Evolutionary conservation across 108 stramenopile genomes (phyloP).

Genomic region (Epipyxis sp.): DNA sequence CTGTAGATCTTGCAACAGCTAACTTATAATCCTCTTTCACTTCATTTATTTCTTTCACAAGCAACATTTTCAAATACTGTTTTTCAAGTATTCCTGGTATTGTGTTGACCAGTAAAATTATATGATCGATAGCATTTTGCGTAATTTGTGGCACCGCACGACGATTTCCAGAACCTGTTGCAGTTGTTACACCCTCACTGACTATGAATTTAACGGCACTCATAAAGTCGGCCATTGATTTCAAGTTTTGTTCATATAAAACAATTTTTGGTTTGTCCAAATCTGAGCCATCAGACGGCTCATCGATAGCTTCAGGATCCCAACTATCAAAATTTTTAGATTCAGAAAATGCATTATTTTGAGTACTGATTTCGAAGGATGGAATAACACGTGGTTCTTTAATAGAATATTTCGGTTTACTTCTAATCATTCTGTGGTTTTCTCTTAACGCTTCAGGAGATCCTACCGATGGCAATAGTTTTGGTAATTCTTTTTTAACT

Average conservation of each 20-base stretch:
- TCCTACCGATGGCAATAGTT: conserved; percentile 1
- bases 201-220: conserved; percentile 8
- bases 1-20: conserved; percentile 12
- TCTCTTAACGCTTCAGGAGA: conserved; percentile 16
- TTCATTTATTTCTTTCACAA: neutral
- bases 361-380: neutral
- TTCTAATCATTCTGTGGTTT: conserved; percentile 13
- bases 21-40: neutral
- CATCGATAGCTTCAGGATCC: conserved; percentile 24
- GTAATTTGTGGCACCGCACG: neutral
- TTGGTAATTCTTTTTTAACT: neutral
- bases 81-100: neutral
- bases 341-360: neutral
- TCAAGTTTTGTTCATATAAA: neutral
- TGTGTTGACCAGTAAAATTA: neutral
- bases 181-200: neutral
- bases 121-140: neutral
- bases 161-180: conserved; percentile 20
- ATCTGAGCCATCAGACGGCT: neutral
- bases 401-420: conserved; percentile 9
- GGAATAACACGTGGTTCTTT: conserved; percentile 5
- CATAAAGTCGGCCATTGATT: neutral
- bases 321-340: conserved; percentile 22
- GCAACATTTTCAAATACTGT: neutral
- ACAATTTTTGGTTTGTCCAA: neutral